Conservation (phyloP, 106 monocot species). For the Allium fistulosum region DNA sequence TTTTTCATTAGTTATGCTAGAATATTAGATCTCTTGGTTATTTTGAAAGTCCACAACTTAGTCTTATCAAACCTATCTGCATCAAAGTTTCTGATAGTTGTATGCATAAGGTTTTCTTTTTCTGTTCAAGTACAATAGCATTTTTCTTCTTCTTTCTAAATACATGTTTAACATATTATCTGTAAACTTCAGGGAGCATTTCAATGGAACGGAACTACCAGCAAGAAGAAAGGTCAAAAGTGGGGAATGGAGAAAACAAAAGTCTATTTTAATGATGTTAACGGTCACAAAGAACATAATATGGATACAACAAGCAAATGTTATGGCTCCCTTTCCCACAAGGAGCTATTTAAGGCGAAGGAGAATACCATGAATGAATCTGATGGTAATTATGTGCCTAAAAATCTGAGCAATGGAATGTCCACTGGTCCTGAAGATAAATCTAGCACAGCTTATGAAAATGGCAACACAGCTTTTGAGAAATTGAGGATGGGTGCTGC, state of each 20-base stretch:
- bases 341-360: conserved; percentile 4
- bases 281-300: conserved; percentile 15
- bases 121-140: no score
- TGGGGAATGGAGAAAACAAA: conserved; percentile 58
- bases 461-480: conserved; percentile 6
- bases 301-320: conserved; percentile 15
- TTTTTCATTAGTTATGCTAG: no score
- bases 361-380: conserved; percentile 45
- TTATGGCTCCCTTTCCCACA: no score
- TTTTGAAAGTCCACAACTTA: no score
- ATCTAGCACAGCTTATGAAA: conserved; percentile 9
- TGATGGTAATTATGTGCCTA: conserved; percentile 43
- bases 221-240: conserved; percentile 87
- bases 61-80: no score
- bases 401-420: background rate
- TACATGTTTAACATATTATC: no score
- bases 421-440: conserved; percentile 3
- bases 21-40: no score
- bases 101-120: no score
- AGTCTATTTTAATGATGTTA: conserved; percentile 10
- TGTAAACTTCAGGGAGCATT: conserved; percentile 34
- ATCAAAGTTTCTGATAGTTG: no score
- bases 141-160: no score
- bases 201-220: conserved; percentile 83
- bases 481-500: background rate